Percentiles rank a stretch among this genome's conserved stretches.
phyloP scores from a whole-genome alignment of 2,329 filamentous ascomycete genomes.

The Colletotrichum sp. region DNA sequence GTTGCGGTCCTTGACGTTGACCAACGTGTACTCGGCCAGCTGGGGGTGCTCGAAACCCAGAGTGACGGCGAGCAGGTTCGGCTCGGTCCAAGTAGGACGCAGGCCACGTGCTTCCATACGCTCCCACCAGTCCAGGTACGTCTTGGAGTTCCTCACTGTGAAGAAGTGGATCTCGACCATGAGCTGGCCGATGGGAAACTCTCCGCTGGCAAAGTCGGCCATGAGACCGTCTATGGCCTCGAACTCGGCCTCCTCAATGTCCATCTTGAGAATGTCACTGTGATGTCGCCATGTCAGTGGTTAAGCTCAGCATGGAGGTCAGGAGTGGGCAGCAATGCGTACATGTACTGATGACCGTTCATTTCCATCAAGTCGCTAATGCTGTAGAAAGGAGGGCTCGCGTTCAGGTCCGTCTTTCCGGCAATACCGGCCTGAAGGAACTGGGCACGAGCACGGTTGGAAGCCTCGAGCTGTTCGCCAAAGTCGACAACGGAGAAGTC shows the following conservation, averaged over 20 bases:
- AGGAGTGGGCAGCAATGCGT: neutral
- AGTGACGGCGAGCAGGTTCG: constrained; percentile 25
- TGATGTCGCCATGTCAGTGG: neutral
- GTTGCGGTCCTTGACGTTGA: constrained; percentile 25
- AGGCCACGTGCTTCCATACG: constrained; percentile 25
- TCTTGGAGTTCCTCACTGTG: constrained; percentile 1
- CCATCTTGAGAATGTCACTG: constrained; percentile 44
- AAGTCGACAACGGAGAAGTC: constrained; percentile 40
- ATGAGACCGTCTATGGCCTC: constrained; percentile 31
- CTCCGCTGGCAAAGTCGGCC: constrained; percentile 22
- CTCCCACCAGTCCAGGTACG: constrained; percentile 27
- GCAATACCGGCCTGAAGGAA: constrained; percentile 37
- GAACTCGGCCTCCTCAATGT: constrained; percentile 42
- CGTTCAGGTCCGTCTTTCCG: constrained; percentile 28
- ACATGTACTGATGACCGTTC: constrained; percentile 42
- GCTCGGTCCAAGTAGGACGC: constrained; percentile 28
- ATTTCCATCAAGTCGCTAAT: constrained; percentile 40
- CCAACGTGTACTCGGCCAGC: constrained; percentile 27
- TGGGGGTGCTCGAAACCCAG: constrained; percentile 1
- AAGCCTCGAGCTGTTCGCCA: constrained; percentile 28
- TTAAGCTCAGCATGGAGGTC: neutral
- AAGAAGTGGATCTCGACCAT: constrained; percentile 25
- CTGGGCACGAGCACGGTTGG: constrained; percentile 28
- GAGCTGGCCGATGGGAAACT: constrained; percentile 24
- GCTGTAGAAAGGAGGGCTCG: constrained; percentile 33